These are phyloP conservation scores for Venturia pyrina DNA, from an alignment of 2,329 filamentous ascomycete species.

Conservation along the genomic window DNA sequence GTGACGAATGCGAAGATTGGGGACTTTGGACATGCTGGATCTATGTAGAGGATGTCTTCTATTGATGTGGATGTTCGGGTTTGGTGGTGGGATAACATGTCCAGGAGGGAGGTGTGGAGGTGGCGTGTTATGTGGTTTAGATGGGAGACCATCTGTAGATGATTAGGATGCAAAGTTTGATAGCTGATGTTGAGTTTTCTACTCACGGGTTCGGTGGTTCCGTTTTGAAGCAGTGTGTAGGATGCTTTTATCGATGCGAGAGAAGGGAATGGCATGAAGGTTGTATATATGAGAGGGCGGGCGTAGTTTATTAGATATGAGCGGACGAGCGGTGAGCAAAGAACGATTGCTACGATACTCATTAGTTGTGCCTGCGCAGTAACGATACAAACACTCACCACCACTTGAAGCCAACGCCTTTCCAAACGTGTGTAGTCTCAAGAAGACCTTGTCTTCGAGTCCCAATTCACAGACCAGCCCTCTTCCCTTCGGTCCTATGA, in stretches of 20 bases:
- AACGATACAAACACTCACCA: conserved; percentile 35
- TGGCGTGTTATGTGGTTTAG: conserved; percentile 15
- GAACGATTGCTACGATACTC: conserved; percentile 41
- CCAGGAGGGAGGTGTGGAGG: conserved; percentile 34
- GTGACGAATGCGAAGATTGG: conserved; percentile 58
- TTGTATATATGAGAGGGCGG: conserved; percentile 65
- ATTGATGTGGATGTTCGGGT: neutral
- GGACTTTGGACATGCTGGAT: conserved; percentile 34
- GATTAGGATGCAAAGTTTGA: conserved; percentile 13
- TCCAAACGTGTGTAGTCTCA: conserved; percentile 51
- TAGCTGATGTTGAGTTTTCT: neutral
- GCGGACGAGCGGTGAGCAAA: conserved; percentile 50
- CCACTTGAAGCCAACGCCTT: conserved; percentile 56
- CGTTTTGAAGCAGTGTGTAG: conserved; percentile 46
- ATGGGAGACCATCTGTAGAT: conserved; percentile 1
- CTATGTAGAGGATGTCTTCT: conserved; percentile 5
- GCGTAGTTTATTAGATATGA: conserved; percentile 67
- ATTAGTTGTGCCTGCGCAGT: neutral
- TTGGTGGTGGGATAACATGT: neutral
- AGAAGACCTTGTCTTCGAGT: conserved; percentile 43
- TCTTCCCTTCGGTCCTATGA: conserved; percentile 45
- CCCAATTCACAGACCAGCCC: conserved; percentile 49
- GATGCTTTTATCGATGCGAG: conserved; percentile 48
- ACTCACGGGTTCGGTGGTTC: conserved; percentile 37
- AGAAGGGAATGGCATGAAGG: conserved; percentile 53